phyloP scores from a whole-genome alignment of 2,329 filamentous ascomycete species.

The Trichoderma harzianum region DNA sequence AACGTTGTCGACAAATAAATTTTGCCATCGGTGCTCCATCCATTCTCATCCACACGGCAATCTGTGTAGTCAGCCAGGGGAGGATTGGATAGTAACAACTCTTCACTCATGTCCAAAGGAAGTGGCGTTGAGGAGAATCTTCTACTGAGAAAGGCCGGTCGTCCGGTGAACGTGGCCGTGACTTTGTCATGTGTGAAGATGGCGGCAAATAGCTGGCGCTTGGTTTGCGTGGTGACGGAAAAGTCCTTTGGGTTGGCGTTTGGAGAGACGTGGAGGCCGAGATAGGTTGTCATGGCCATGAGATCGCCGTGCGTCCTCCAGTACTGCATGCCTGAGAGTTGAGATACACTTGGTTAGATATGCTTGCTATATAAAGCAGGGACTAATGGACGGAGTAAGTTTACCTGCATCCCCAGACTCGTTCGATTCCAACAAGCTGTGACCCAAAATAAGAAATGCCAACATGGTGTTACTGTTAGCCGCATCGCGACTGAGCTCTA shows the following conservation, averaged over 20 bases:
- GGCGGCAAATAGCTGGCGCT: conserved; percentile 16
- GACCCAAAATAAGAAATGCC: conserved; percentile 1
- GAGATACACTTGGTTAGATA: neutral
- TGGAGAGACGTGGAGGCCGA: conserved; percentile 14
- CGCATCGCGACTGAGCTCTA: conserved; percentile 13
- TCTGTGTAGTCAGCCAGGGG: neutral
- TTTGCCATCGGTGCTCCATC: conserved; percentile 18
- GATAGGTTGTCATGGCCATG: conserved; percentile 14
- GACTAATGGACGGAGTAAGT: neutral
- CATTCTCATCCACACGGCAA: conserved; percentile 13
- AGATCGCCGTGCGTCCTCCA: conserved; percentile 17
- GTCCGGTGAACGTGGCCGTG: conserved; percentile 10
- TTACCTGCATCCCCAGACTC: conserved; percentile 13
- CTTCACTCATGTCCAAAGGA: conserved; percentile 18
- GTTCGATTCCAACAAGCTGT: conserved; percentile 14
- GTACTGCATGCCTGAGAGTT: conserved; percentile 11
- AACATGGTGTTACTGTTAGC: conserved; percentile 5
- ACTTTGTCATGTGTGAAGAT: conserved; percentile 18
- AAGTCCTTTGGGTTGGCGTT: conserved; percentile 1
- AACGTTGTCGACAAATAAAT: conserved; percentile 10
- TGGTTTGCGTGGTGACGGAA: conserved; percentile 15
- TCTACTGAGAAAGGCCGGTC: conserved; percentile 14
- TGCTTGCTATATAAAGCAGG: neutral
- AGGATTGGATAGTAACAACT: neutral
- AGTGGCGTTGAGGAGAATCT: conserved; percentile 16